These are phyloP conservation scores for Ochromonas danica DNA, from an alignment of 108 stramenopile genomes.

Conservation along the genomic window DNA sequence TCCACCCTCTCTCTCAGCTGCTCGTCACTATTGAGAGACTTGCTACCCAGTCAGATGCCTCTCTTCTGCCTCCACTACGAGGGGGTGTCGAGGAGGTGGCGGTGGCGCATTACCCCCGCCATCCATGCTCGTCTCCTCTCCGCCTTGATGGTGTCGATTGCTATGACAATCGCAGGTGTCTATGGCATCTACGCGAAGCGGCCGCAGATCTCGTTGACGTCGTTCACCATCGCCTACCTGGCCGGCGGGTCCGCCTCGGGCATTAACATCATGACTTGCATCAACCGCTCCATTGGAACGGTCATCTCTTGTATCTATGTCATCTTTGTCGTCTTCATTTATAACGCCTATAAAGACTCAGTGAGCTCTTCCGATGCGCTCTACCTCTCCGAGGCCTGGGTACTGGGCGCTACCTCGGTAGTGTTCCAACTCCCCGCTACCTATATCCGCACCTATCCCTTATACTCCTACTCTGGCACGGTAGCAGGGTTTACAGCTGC, in stretches of 20 bases:
- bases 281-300: conserved; percentile 4
- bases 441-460: background rate
- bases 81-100: too few relatives aligned
- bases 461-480: background rate
- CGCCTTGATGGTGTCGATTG: background rate
- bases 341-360: too few relatives aligned
- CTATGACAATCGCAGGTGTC: conserved; percentile 1
- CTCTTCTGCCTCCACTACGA: too few relatives aligned
- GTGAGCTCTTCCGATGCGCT: too few relatives aligned
- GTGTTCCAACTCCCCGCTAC: background rate
- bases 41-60: too few relatives aligned
- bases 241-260: background rate
- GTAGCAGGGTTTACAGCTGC: background rate
- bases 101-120: background rate
- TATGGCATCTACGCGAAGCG: background rate
- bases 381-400: background rate
- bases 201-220: background rate
- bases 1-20: too few relatives aligned
- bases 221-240: conserved; percentile 24
- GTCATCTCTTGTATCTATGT: conserved; percentile 13
- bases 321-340: background rate
- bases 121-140: background rate
- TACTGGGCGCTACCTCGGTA: background rate
- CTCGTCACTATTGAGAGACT: too few relatives aligned
- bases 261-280: background rate